Evolutionary conservation across 805 yeast species (phyloP).

Genomic region (Candida wancherniae): DNA sequence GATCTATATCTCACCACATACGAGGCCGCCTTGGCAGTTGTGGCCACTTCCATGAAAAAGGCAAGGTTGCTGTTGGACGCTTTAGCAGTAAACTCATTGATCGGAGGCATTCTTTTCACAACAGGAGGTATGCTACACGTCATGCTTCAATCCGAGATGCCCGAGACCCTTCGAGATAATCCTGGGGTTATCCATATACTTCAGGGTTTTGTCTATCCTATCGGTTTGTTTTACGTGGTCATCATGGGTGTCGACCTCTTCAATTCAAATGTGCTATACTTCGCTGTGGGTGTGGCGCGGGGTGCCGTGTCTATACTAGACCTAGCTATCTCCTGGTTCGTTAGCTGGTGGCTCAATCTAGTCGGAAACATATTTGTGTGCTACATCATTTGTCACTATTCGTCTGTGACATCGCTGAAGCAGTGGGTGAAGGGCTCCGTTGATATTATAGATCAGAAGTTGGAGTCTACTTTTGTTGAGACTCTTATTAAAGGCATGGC

Average conservation of each 20-base stretch:
- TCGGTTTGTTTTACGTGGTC: conserved; percentile 73
- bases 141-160: conserved; percentile 49
- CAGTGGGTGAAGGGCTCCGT: conserved; percentile 45
- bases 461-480: conserved; percentile 47
- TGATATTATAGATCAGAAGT: conserved; percentile 42
- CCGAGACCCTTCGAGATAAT: conserved; percentile 34
- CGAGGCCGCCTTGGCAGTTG: conserved; percentile 79
- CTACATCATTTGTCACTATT: conserved; percentile 55
- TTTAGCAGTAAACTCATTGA: conserved; percentile 55
- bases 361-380: conserved; percentile 62
- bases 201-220: conserved; percentile 62
- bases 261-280: conserved; percentile 70
- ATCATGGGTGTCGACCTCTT: conserved; percentile 71
- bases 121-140: conserved; percentile 71
- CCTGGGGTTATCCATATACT: conserved; percentile 52
- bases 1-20: conserved; percentile 61
- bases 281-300: conserved; percentile 62
- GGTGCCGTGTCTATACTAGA: conserved; percentile 68
- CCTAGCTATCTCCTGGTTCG: conserved; percentile 57
- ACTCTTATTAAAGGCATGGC: conserved; percentile 68
- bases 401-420: conserved; percentile 43
- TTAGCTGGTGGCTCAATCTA: conserved; percentile 64
- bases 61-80: conserved; percentile 60
- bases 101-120: conserved; percentile 67
- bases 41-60: conserved; percentile 82